Base-by-base conservation (phyloP, 345 rosid species). In the Eucalyptus tenuipes region DNA sequence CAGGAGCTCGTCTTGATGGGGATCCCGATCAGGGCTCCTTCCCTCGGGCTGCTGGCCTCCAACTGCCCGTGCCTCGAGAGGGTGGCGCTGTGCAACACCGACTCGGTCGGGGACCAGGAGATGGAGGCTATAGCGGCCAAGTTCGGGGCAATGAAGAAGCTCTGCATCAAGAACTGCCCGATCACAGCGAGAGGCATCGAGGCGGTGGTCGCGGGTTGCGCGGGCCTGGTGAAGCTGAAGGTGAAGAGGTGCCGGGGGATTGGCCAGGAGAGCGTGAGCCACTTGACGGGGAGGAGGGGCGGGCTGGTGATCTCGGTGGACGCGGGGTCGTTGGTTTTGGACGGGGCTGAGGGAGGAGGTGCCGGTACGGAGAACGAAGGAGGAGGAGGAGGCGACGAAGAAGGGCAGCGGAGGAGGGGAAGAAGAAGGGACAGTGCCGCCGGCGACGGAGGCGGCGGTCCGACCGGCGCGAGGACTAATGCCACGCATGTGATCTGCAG, bases 111-210 rank as follows among this genome's bases (percentile, higher is more conserved):
- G 40, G 94, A 92, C 52, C 3, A 13, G 10, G 94, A 91, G 89
- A 91, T 93, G 90, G 88, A 71, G n/a, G 79, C 88, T 5, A 90
- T 93, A 20, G 94, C 89, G 48, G 75, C 85, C 25, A 93, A 93
- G 80, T 93, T 90, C 89, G 31, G 15, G 16, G 92, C 92, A 11
- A 50, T 93, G 90, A 93, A 92, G 91, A 93, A 92, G 91, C 93
- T 93, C 8, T 93, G 95, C 91, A 89, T 93, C 49, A 93, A 93
- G 91, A 93, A 88, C 79, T 92, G 95, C 87, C 94, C 95, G 7
- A 86, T 93, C 31, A 89, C 95, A 1, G 88, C 86, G 50, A 37
- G 45, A 13, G 94, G 94, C n/a, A 89, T 93, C 5, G 90, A 88
- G 89, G 93, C 93, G 7, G 88, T 92, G 7, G 92, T 88, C 5